Conservation (phyloP, 177 flowering plant genomes). For the Viscum album region DNA sequence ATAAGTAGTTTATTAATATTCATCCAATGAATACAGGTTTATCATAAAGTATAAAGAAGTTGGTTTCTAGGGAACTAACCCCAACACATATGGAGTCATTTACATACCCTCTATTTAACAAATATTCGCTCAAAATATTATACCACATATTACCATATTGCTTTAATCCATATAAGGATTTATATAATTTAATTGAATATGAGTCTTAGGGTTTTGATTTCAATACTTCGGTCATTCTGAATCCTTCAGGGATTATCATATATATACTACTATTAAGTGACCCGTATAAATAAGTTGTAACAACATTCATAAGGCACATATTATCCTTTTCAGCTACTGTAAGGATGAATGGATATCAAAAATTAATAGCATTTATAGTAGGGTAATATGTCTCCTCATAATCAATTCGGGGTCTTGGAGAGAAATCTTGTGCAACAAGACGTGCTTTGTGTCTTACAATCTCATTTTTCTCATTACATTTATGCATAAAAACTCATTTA, state of each 20-base stretch:
- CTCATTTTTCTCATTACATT: constrained; percentile 2
- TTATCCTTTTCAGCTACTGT: neutral
- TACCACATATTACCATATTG: neutral
- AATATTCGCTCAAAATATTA: neutral
- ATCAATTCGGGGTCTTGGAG: neutral
- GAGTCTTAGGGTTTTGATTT: too few relatives aligned
- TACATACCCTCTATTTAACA: neutral
- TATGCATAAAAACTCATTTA: neutral
- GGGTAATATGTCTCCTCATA: neutral
- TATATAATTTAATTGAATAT: neutral
- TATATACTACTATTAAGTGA: neutral
- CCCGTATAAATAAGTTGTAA: neutral
- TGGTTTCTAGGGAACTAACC: too few relatives aligned
- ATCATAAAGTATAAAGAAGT: too few relatives aligned
- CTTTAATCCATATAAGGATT: neutral
- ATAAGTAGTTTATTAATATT: too few relatives aligned
- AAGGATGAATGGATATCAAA: neutral
- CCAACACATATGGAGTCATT: neutral
- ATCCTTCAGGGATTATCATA: constrained; percentile 3
- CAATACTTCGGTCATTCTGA: too few relatives aligned
- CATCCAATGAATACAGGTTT: too few relatives aligned
- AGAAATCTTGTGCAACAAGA: neutral
- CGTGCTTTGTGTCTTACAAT: neutral
- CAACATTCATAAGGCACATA: constrained; percentile 3
- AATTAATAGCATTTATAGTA: neutral